A percentile compares a stretch with the other conserved stretches of the same genome.
Evolutionary conservation across 202 grass and related monocot genomes (phyloP).

Genomic region (Panicum virgatum): DNA sequence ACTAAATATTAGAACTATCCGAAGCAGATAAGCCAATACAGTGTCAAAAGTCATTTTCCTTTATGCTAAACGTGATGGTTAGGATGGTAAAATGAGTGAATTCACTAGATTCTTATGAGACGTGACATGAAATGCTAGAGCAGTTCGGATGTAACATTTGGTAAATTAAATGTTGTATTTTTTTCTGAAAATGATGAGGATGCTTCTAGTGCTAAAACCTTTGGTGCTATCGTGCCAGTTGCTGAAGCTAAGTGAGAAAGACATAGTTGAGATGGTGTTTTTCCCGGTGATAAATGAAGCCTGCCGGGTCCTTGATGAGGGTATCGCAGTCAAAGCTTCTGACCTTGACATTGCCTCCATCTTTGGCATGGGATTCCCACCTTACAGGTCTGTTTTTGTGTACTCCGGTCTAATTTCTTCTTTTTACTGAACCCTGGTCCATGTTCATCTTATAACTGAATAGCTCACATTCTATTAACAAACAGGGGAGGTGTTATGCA

Average conservation of each 20-base stretch:
- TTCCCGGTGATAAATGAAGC: conserved; percentile 91
- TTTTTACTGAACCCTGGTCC: not conserved
- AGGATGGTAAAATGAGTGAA: conserved; percentile 14
- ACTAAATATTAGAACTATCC: not conserved
- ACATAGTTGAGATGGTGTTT: conserved; percentile 96
- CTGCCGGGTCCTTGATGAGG: conserved; percentile 89
- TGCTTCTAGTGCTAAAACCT: conserved; percentile 3
- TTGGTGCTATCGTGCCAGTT: conserved; percentile 49
- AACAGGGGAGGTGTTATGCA: conserved; percentile 85
- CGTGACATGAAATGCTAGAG: not conserved
- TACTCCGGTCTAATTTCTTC: conserved; percentile 4
- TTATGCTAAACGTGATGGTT: conserved; percentile 9
- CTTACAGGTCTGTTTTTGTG: conserved; percentile 65
- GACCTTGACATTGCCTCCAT: conserved; percentile 92
- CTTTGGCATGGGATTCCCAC: conserved; percentile 93
- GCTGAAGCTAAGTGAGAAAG: conserved; percentile 69
- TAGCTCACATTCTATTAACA: conserved; percentile 8
- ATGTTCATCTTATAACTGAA: conserved; percentile 8
- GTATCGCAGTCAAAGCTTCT: conserved; percentile 81
- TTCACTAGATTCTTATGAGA: not conserved
- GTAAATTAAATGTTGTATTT: conserved; percentile 20
- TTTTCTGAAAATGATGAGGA: conserved; percentile 1
- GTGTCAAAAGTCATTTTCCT: not conserved
- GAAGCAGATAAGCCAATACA: not conserved
- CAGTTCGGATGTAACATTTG: not conserved